Percentiles rank a stretch among this genome's conserved stretches.
Evolutionary conservation across 2,329 filamentous ascomycete species (phyloP).

Genomic region (Trichoderma brevicompactum): DNA sequence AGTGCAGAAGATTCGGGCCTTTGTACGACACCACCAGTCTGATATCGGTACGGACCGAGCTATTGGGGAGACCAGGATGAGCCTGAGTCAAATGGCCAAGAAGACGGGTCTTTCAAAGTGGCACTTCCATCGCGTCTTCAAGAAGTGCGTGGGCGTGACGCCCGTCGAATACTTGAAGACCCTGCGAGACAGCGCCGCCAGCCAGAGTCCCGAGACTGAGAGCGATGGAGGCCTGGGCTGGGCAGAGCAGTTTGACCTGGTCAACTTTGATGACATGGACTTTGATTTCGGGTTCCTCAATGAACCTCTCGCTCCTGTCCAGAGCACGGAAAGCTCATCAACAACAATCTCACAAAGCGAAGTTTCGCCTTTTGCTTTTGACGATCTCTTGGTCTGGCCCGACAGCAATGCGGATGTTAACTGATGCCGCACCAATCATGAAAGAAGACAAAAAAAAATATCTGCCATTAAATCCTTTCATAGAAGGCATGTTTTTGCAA

Average conservation of each 20-base stretch:
- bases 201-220: not conserved
- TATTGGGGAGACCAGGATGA: conserved; percentile 33
- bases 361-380: conserved; percentile 26
- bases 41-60: conserved; percentile 30
- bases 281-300: conserved; percentile 24
- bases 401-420: not conserved
- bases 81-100: conserved; percentile 53
- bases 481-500: not conserved
- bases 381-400: conserved; percentile 32
- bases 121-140: conserved; percentile 64
- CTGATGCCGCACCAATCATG: not conserved
- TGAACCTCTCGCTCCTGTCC: not conserved
- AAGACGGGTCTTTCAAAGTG: conserved; percentile 58
- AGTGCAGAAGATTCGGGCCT: conserved; percentile 47
- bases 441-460: not conserved
- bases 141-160: conserved; percentile 57
- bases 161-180: conserved; percentile 41
- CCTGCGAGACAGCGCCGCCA: not conserved
- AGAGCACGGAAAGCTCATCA: conserved; percentile 2
- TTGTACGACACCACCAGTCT: conserved; percentile 39
- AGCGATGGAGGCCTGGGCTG: conserved; percentile 14
- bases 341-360: not conserved
- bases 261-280: conserved; percentile 19
- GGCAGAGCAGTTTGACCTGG: conserved; percentile 22
- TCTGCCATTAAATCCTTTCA: not conserved